Percentiles rank a stretch among this genome's conserved stretches.
These are phyloP conservation scores for Tulasnella sp. DNA, from an alignment of 768 basidiomycete species.

Conservation along the genomic window DNA sequence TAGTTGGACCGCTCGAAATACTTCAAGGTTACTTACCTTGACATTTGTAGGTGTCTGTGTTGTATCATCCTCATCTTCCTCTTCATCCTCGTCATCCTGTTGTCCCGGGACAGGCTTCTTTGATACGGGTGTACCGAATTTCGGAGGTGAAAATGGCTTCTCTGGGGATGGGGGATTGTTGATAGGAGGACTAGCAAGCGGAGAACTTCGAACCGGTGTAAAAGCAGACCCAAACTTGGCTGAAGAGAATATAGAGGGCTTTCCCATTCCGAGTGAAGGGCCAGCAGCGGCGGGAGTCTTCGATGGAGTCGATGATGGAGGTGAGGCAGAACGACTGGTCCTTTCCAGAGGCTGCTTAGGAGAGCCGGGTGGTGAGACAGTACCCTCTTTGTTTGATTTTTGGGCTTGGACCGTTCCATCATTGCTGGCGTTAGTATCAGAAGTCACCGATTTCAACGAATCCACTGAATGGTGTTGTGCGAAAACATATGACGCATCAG, in stretches of 20 bases:
- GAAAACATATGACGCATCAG: slow-evolving; percentile 7
- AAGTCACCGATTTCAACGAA: no score
- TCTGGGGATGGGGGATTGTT: neutral
- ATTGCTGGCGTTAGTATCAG: no score
- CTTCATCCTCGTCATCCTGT: slow-evolving; percentile 4
- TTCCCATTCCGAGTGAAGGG: neutral
- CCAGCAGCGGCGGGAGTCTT: slow-evolving; percentile 9
- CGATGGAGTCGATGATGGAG: slow-evolving; percentile 3
- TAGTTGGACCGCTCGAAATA: neutral
- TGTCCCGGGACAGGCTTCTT: neutral
- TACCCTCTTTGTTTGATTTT: no score
- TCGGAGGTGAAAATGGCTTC: slow-evolving; percentile 3
- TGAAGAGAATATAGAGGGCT: neutral
- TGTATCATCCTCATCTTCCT: neutral
- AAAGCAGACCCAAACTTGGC: no score
- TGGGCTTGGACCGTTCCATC: no score
- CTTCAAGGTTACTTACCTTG: neutral
- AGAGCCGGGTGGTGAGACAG: no score
- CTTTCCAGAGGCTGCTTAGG: no score
- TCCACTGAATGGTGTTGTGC: no score
- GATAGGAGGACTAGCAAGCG: slow-evolving; percentile 16
- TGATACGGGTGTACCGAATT: neutral
- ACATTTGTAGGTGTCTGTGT: neutral
- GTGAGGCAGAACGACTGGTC: no score
- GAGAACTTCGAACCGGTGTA: slow-evolving; percentile 16